Percentiles rank a stretch among this genome's conserved stretches.
These are phyloP conservation scores for Myxozyma udenii DNA, from an alignment of 805 yeast species.

Conservation along the genomic window DNA sequence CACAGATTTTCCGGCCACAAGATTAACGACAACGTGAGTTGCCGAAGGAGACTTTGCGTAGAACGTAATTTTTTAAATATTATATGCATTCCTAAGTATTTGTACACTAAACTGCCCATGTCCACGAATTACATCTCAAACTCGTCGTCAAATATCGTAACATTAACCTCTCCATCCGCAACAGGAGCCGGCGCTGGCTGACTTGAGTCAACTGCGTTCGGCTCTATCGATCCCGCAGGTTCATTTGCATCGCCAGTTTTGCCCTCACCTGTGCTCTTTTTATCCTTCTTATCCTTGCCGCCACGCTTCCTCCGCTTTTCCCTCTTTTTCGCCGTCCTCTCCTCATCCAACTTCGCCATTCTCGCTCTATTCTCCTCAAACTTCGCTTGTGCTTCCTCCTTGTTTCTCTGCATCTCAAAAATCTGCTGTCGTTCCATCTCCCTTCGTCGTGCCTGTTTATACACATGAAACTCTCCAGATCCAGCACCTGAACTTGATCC, in stretches of 20 bases:
- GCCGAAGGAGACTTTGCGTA: too few relatives aligned
- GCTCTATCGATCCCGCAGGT: neutral
- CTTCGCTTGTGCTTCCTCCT: slow-evolving; percentile 30
- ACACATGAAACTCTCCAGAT: slow-evolving; percentile 41
- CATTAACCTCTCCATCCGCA: slow-evolving; percentile 22
- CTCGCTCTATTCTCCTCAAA: slow-evolving; percentile 30
- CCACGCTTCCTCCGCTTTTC: slow-evolving; percentile 24
- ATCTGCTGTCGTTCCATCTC: slow-evolving; percentile 34
- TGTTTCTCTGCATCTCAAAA: slow-evolving; percentile 30
- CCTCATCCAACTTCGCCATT: slow-evolving; percentile 29
- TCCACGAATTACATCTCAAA: slow-evolving; percentile 6
- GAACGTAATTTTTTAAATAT: neutral
- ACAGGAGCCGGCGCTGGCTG: slow-evolving; percentile 5
- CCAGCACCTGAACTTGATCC: slow-evolving; percentile 42
- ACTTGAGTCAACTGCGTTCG: neutral
- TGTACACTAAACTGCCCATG: too few relatives aligned
- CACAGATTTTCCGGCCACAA: too few relatives aligned
- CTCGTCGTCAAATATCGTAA: slow-evolving; percentile 23
- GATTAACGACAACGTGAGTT: too few relatives aligned
- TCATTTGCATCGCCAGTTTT: neutral
- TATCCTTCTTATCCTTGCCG: slow-evolving; percentile 1
- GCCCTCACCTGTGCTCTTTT: neutral
- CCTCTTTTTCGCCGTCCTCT: slow-evolving; percentile 34
- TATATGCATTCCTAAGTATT: neutral
- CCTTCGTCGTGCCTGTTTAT: slow-evolving; percentile 37